These are phyloP conservation scores for Aureobasidium sp. DNA, from an alignment of 2,329 filamentous ascomycete genomes.

Conservation along the genomic window DNA sequence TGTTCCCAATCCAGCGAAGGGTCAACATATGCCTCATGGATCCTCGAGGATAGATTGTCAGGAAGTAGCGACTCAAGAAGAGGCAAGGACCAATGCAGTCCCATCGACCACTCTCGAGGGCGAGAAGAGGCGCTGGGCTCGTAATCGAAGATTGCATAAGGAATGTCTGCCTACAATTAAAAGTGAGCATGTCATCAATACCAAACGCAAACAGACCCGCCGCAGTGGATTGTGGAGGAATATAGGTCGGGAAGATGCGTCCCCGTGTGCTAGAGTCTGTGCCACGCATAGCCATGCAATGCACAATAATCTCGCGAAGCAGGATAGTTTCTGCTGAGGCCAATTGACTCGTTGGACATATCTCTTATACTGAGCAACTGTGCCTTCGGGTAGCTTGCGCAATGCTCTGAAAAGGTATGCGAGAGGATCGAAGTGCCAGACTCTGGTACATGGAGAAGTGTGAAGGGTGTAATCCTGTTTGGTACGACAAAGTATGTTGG, in stretches of 20 bases:
- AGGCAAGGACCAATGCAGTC: slow-evolving; percentile 17
- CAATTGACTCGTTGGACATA: neutral
- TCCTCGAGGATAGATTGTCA: slow-evolving; percentile 13
- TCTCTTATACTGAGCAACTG: neutral
- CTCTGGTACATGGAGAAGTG: neutral
- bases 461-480: neutral
- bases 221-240: neutral
- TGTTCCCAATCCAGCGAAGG: slow-evolving; percentile 17
- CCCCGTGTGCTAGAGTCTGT: neutral
- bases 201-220: neutral
- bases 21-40: slow-evolving; percentile 20
- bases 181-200: neutral
- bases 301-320: neutral
- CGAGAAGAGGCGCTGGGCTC: neutral
- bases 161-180: slow-evolving; percentile 14
- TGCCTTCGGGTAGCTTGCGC: neutral
- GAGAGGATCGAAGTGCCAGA: neutral
- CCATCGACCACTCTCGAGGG: slow-evolving; percentile 21
- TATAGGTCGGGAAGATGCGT: neutral
- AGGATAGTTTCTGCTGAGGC: neutral
- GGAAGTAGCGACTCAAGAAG: slow-evolving; percentile 18
- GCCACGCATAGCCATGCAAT: neutral
- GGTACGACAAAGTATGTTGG: neutral
- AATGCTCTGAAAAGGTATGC: neutral
- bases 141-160: slow-evolving; percentile 17